These are phyloP conservation scores for Kokia cookei DNA, from an alignment of 441 rosid species.

Conservation along the genomic window DNA sequence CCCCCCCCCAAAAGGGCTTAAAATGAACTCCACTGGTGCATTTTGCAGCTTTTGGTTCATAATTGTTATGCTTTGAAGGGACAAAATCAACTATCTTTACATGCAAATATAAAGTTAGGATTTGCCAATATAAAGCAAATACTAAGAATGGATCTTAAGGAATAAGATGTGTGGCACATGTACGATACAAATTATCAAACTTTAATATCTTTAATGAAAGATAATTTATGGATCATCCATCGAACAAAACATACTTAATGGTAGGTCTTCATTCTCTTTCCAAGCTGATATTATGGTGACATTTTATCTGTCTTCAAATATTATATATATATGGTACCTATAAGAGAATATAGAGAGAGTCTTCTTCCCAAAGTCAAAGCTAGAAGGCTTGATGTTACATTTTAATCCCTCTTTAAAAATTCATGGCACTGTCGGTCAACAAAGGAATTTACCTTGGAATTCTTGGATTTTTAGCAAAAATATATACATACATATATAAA, in stretches of 20 bases:
- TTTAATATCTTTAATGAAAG: background rate
- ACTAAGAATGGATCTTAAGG: background rate
- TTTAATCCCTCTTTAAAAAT: background rate
- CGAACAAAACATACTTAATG: background rate
- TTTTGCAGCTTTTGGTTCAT: background rate
- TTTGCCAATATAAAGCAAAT: background rate
- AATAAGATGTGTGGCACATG: background rate
- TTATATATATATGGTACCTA: background rate
- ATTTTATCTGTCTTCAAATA: background rate
- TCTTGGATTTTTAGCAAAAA: no score
- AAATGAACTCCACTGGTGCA: background rate
- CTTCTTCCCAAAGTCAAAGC: background rate
- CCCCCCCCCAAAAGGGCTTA: background rate
- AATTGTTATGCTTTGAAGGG: background rate
- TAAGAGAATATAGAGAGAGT: background rate
- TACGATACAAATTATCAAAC: background rate
- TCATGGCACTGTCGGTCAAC: background rate
- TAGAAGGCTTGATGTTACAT: background rate
- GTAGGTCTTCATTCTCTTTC: conserved; percentile 2
- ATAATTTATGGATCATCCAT: background rate
- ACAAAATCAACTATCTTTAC: background rate
- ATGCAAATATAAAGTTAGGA: background rate
- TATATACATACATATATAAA: no score
- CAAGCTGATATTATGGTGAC: background rate
- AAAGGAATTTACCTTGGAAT: background rate